Percentiles rank a stretch among this genome's conserved stretches.
phyloP scores from a whole-genome alignment of 768 basidiomycete species.

The Boletus sp. region DNA sequence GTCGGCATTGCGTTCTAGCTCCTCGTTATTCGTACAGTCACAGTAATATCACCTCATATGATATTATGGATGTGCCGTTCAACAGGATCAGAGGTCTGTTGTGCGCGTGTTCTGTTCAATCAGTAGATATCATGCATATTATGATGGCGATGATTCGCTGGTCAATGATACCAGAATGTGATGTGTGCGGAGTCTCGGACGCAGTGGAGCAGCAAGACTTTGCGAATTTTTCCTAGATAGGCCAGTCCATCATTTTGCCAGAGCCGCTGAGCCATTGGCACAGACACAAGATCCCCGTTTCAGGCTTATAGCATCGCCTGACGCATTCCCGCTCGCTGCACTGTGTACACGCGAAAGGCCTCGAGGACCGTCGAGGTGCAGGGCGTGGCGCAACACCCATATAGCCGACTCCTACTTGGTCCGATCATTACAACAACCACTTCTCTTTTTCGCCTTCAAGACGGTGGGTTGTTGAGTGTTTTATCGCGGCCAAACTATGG shows the following conservation, averaged over 20 bases:
- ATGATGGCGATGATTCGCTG: neutral
- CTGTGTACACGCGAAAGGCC: slow-evolving; percentile 24
- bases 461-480: slow-evolving; percentile 2
- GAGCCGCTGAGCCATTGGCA: neutral
- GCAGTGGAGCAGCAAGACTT: too few species aligned
- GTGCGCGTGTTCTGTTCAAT: neutral
- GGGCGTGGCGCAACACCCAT: slow-evolving; percentile 15
- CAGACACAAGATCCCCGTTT: neutral
- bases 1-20: neutral
- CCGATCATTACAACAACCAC: slow-evolving; percentile 5
- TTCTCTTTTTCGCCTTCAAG: slow-evolving; percentile 2
- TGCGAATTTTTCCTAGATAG: neutral
- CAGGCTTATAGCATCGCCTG: slow-evolving; percentile 15
- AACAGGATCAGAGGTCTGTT: neutral
- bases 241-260: neutral
- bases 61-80: neutral
- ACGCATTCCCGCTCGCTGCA: slow-evolving; percentile 22
- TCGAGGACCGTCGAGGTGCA: slow-evolving; percentile 24
- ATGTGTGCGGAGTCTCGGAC: too few species aligned
- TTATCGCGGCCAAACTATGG: slow-evolving; percentile 16
- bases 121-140: neutral
- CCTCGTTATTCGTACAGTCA: neutral
- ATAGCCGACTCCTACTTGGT: slow-evolving; percentile 17
- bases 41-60: slow-evolving; percentile 2
- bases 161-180: neutral